Conservation (phyloP, 139 green algal genomes). For the Eudorina sp. region DNA sequence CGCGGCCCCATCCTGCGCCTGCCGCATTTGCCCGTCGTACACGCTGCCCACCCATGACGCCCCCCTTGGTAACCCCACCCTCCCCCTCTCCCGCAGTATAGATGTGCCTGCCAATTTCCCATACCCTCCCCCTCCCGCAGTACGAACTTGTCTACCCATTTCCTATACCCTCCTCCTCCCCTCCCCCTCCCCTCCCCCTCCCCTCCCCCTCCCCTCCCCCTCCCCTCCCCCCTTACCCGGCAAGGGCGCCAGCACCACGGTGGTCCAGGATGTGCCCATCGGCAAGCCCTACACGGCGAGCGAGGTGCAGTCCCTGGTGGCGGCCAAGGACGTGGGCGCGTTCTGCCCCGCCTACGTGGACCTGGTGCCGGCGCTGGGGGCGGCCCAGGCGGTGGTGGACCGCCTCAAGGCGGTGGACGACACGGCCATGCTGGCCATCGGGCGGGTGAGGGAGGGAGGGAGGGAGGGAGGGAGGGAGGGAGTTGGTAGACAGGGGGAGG, state of each 20-base stretch:
- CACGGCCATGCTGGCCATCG: conserved; percentile 62
- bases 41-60: no score
- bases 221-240: not conserved
- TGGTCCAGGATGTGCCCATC: conserved; percentile 85
- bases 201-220: no score
- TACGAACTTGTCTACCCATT: no score
- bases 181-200: no score
- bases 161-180: no score
- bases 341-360: conserved; percentile 87
- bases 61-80: no score
- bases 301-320: conserved; percentile 72
- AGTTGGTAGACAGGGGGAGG: not conserved
- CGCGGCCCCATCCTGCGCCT: no score
- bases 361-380: conserved; percentile 54
- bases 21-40: no score
- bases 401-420: conserved; percentile 73
- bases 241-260: conserved; percentile 66
- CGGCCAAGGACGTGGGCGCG: conserved; percentile 56
- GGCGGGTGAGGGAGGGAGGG: conserved; percentile 47
- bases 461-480: not conserved
- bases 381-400: conserved; percentile 70
- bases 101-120: no score
- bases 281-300: conserved; percentile 63
- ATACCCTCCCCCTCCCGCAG: no score
- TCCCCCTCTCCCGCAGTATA: no score